A percentile compares a stretch with the other conserved stretches of the same genome.
Evolutionary conservation across 371 early-diverging fungal genomes (phyloP).

Genomic region (Haplosporangium sp.): DNA sequence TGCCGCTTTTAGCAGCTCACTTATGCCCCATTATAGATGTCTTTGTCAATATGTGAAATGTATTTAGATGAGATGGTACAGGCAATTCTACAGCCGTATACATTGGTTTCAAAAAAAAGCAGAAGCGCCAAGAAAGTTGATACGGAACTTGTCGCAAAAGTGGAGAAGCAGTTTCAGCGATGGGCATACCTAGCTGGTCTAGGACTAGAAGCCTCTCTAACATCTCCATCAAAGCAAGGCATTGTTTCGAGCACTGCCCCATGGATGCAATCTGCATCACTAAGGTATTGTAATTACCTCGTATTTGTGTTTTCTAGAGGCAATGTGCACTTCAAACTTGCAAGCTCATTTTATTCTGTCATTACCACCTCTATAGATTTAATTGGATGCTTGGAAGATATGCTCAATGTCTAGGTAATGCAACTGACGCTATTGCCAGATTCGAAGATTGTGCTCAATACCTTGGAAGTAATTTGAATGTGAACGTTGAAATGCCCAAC

Average conservation of each 20-base stretch:
- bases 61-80: constrained; percentile 47
- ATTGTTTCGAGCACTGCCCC: background rate
- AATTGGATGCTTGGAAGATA: constrained; percentile 58
- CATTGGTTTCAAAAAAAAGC: constrained; percentile 15
- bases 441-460: constrained; percentile 55
- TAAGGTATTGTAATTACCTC: constrained; percentile 8
- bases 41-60: constrained; percentile 36
- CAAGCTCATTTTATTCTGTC: background rate
- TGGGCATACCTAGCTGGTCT: constrained; percentile 41
- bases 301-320: background rate
- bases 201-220: constrained; percentile 10
- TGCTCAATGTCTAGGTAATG: constrained; percentile 62
- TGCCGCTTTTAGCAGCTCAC: background rate
- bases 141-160: constrained; percentile 21
- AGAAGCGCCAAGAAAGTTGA: constrained; percentile 36
- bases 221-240: background rate
- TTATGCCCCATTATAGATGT: constrained; percentile 13
- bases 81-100: constrained; percentile 25
- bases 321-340: background rate
- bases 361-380: constrained; percentile 8
- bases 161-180: constrained; percentile 36
- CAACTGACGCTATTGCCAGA: constrained; percentile 58
- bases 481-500: constrained; percentile 29
- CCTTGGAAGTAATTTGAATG: constrained; percentile 9
- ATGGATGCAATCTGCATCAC: constrained; percentile 14